Evolutionary conservation across 306 rosid species (phyloP), one percentile per base, ranked within the genome.

Genomic region (Prunus mongolica): DNA sequence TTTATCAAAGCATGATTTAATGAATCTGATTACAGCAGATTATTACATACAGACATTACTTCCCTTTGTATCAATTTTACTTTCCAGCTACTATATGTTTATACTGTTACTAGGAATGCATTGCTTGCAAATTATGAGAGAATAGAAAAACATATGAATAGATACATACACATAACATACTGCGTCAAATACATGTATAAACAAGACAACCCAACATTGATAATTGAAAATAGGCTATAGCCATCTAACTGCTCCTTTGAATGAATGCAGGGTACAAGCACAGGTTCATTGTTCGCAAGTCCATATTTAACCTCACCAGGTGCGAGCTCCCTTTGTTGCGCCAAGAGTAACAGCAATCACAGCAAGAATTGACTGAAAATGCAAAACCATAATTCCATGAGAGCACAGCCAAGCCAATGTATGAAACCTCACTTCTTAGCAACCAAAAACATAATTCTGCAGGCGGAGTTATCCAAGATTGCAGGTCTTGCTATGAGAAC

Each of bases 321-420:
- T 56, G 38, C 71, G 72, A 77, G 65, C 47, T 70, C 84, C 76
- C 16, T 80, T 83, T 2, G 91, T 71, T 50, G 81, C 28, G 20
- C 92, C 91, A 76, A 89, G 66, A 32, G 85, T 79, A 73, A 93
- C 3, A 55, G 89, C 91, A 7, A 93, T 24, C 69, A 72, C 3
- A 24, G 79, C 86, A n/a, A 93, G 71, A 32, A 85, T 34, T n/a
- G 98, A 54, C 96, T 93, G 95, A 58, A 81, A 69, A 82, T 75
- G 34, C 49, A 81, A 54, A 54, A 38, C 71, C 25, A 78, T 6
- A 51, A 55, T 41, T 78, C 67, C 14, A 80, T 72, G 58, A 75
- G 60, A 80, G 68, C 45, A 81, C 3, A 78, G 5, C 45, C 27
- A 76, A 78, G 8, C 45, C 27, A 76, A 24, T 25, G 44, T 1